Conservation (phyloP, 371 early-diverging fungal species). For the Mucor saturninus region DNA sequence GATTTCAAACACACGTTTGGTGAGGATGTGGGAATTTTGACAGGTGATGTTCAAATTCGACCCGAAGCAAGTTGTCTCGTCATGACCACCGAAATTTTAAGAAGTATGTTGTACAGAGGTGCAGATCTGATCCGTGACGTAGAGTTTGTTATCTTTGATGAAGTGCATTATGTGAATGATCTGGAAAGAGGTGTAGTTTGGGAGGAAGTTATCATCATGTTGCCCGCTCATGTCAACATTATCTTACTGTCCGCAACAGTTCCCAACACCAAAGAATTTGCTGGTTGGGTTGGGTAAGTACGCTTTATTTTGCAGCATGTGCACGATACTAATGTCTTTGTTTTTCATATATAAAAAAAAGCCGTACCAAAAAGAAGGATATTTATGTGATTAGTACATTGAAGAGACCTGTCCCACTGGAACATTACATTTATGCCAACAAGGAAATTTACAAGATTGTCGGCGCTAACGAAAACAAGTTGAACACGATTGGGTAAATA, state of each 20-base stretch:
- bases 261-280: conserved; percentile 99
- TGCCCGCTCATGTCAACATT: conserved; percentile 93
- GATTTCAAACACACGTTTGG: conserved; percentile 94
- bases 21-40: conserved; percentile 96
- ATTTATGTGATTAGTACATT: conserved; percentile 98
- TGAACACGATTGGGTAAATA: conserved; percentile 44
- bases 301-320: too few relatives aligned
- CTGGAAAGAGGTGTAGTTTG: conserved; percentile 99
- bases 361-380: conserved; percentile 94
- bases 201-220: conserved; percentile 99
- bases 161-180: conserved; percentile 99
- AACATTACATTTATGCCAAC: conserved; percentile 91
- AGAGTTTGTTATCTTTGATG: conserved; percentile 99
- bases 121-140: conserved; percentile 97
- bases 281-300: conserved; percentile 93
- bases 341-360: conserved; percentile 19
- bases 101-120: conserved; percentile 98
- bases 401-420: conserved; percentile 97
- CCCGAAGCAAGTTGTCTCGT: conserved; percentile 96
- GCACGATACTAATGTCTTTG: neutral
- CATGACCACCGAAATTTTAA: conserved; percentile 99
- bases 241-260: conserved; percentile 98
- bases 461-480: conserved; percentile 61
- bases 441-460: conserved; percentile 89
- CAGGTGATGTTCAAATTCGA: conserved; percentile 98